A percentile compares a stretch with the other conserved stretches of the same genome.
These are phyloP conservation scores for Bipolaris sorokiniana DNA, from an alignment of 2,329 filamentous ascomycete species.

Conservation along the genomic window DNA sequence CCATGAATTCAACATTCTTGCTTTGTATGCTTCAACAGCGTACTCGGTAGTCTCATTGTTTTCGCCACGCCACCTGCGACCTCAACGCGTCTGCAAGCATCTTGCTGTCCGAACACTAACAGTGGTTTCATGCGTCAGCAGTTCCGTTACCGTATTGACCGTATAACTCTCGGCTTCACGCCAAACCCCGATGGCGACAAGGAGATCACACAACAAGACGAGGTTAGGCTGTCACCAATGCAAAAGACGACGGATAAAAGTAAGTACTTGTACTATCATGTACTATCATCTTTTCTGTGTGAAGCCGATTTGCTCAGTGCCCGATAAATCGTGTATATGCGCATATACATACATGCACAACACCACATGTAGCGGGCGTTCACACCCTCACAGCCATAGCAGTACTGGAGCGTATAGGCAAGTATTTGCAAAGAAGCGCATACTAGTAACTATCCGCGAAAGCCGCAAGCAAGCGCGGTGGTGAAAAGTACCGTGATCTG, in stretches of 20 bases:
- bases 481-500: not conserved
- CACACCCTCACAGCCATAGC: not conserved
- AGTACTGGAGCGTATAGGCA: not conserved
- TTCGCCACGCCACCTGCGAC: not conserved
- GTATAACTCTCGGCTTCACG: constrained; percentile 7
- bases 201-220: constrained; percentile 45
- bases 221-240: constrained; percentile 45
- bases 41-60: not conserved
- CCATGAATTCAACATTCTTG: not conserved
- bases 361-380: not conserved
- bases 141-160: constrained; percentile 4
- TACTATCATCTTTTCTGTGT: not conserved
- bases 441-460: not conserved
- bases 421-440: not conserved
- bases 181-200: constrained; percentile 33
- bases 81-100: constrained; percentile 8
- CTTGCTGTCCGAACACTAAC: not conserved
- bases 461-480: not conserved
- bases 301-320: not conserved
- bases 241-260: constrained; percentile 47
- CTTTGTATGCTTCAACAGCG: constrained; percentile 20
- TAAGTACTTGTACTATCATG: constrained; percentile 15
- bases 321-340: not conserved
- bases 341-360: not conserved
- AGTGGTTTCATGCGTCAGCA: not conserved